These are phyloP conservation scores for Trichoderma sp. DNA, from an alignment of 2,329 filamentous ascomycete species.

Conservation along the genomic window DNA sequence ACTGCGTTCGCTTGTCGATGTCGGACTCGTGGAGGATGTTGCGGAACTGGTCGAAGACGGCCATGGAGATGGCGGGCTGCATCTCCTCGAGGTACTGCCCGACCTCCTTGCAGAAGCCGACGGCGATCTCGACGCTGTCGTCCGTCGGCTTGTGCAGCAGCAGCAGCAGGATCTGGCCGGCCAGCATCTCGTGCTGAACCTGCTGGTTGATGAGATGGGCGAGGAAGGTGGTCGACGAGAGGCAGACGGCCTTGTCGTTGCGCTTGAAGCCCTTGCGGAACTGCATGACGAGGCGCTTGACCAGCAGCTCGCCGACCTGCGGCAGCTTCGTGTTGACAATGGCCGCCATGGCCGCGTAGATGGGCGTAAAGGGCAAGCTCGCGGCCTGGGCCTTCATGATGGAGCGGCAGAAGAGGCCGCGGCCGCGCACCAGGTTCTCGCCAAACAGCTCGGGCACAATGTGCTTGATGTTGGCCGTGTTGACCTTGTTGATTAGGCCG, in stretches of 20 bases:
- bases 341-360: conserved; percentile 92
- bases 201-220: conserved; percentile 96
- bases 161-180: conserved; percentile 89
- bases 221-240: conserved; percentile 90
- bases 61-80: conserved; percentile 82
- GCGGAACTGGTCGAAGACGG: conserved; percentile 93
- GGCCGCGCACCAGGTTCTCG: conserved; percentile 89
- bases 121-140: conserved; percentile 96
- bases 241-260: conserved; percentile 95
- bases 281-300: conserved; percentile 83
- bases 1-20: conserved; percentile 97
- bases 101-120: conserved; percentile 88
- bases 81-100: conserved; percentile 95
- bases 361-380: conserved; percentile 92
- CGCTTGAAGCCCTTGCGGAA: conserved; percentile 95
- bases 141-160: conserved; percentile 94
- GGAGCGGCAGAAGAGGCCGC: conserved; percentile 89
- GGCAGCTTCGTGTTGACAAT: conserved; percentile 98
- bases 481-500: conserved; percentile 98
- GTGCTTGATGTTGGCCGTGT: conserved; percentile 95
- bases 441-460: conserved; percentile 95
- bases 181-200: conserved; percentile 90
- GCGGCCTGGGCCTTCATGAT: conserved; percentile 99
- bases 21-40: conserved; percentile 95
- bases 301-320: conserved; percentile 86